Conservation (phyloP, 2,329 filamentous ascomycete genomes). For the Metarhizium brunneum region DNA sequence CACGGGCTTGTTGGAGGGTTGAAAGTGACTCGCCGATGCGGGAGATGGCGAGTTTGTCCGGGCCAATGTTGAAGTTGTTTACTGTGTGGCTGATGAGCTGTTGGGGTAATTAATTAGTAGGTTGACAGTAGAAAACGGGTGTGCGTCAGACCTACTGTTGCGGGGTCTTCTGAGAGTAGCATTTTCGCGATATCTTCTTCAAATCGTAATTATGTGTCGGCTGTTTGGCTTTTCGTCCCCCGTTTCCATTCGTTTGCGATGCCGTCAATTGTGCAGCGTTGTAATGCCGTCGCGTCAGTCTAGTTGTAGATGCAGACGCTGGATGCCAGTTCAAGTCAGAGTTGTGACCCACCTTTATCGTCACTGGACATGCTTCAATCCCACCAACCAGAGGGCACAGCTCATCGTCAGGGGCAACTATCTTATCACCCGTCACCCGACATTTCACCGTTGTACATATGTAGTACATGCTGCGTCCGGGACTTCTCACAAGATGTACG, state of each 20-base stretch:
- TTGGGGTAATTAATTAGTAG: not conserved
- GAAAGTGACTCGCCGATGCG: constrained; percentile 78
- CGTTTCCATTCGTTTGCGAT: not conserved
- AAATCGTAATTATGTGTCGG: not conserved
- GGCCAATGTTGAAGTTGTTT: constrained; percentile 87
- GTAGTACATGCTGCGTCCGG: too few species aligned
- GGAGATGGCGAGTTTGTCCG: constrained; percentile 74
- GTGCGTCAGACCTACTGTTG: constrained; percentile 48
- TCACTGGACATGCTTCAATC: not conserved
- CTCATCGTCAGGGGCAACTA: constrained; percentile 9
- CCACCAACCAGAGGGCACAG: not conserved
- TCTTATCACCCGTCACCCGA: constrained; percentile 5
- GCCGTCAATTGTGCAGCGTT: too few species aligned
- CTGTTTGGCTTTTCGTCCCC: not conserved
- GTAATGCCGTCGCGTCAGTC: too few species aligned
- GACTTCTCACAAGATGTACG: not conserved
- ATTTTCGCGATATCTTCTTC: constrained; percentile 44
- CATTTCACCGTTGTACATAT: not conserved
- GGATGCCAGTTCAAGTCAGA: not conserved
- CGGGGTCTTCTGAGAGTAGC: constrained; percentile 90
- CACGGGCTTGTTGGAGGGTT: constrained; percentile 75
- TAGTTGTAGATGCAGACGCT: too few species aligned
- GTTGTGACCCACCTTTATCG: not conserved
- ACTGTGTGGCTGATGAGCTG: constrained; percentile 66
- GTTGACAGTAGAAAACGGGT: not conserved